Evolutionary conservation across 1,284 basidiomycete genomes (phyloP).

Genomic region (Irpex sp.): DNA sequence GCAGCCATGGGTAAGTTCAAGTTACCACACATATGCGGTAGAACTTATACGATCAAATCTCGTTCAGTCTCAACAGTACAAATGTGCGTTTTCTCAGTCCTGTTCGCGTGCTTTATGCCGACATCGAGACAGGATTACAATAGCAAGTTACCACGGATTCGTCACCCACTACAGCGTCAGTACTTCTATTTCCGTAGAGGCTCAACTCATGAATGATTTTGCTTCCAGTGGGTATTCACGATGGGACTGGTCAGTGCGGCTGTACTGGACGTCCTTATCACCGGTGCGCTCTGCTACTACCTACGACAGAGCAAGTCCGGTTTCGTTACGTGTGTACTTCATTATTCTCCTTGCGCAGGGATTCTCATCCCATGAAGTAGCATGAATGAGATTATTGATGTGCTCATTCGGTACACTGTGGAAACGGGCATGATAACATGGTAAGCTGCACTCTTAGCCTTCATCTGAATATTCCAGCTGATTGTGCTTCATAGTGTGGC

Average conservation of each 20-base stretch:
- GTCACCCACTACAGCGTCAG: constrained; percentile 20
- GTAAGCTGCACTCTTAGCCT: constrained; percentile 26
- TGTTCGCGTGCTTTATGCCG: neutral
- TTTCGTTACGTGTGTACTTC: constrained; percentile 36
- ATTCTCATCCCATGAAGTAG: constrained; percentile 21
- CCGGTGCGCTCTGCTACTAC: constrained; percentile 42
- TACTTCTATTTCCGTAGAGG: neutral
- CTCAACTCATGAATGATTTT: neutral
- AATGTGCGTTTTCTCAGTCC: constrained; percentile 24
- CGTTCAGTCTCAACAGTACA: constrained; percentile 30
- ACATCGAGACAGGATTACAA: constrained; percentile 26
- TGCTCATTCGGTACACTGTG: constrained; percentile 48
- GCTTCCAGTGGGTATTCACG: constrained; percentile 52
- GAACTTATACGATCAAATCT: neutral
- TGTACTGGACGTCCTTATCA: constrained; percentile 48
- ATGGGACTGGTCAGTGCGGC: constrained; percentile 49
- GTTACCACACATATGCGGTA: too few relatives aligned
- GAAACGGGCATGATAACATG: constrained; percentile 50
- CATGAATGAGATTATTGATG: constrained; percentile 44
- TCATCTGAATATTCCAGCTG: neutral
- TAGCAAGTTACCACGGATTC: constrained; percentile 28
- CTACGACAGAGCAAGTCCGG: constrained; percentile 40
- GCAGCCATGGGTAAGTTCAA: constrained; percentile 15
- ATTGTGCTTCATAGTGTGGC: constrained; percentile 33
- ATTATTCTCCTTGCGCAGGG: too few relatives aligned